Conservation (phyloP, 2,329 filamentous ascomycete genomes). For the Massarina eburnea region DNA sequence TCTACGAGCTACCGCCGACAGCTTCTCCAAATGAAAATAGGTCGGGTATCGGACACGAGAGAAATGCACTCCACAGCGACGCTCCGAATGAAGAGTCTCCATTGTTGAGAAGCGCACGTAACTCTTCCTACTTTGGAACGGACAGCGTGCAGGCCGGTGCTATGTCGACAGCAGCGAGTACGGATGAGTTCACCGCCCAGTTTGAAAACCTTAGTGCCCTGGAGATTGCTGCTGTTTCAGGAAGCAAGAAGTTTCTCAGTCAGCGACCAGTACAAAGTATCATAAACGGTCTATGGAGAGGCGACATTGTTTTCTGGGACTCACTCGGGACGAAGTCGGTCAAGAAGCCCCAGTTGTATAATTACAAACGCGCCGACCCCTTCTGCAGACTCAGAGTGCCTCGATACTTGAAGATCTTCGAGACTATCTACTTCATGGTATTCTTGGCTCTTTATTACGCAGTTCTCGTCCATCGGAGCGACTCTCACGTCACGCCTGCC, state of each 20-base stretch:
- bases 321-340: constrained; percentile 69
- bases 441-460: constrained; percentile 82
- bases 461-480: constrained; percentile 76
- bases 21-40: constrained; percentile 16
- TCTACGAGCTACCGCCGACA: constrained; percentile 66
- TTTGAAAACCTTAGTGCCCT: constrained; percentile 83
- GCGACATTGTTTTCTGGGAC: constrained; percentile 86
- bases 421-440: constrained; percentile 75
- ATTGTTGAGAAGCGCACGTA: constrained; percentile 19
- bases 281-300: constrained; percentile 77
- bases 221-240: constrained; percentile 79
- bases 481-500: constrained; percentile 63
- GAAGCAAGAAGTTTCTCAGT: constrained; percentile 82
- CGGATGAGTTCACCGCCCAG: constrained; percentile 66
- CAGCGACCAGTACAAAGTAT: constrained; percentile 81
- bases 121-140: constrained; percentile 29
- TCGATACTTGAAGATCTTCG: constrained; percentile 81
- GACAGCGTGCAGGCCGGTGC: constrained; percentile 17
- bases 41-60: constrained; percentile 9
- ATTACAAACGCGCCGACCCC: constrained; percentile 47
- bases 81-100: constrained; percentile 24
- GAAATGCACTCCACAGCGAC: not conserved
- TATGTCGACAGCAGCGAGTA: constrained; percentile 40
- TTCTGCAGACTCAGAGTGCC: constrained; percentile 75
- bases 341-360: constrained; percentile 78